Base-by-base conservation (phyloP, 331 rosid genomes). In the Rhamnella rubrinervis region DNA sequence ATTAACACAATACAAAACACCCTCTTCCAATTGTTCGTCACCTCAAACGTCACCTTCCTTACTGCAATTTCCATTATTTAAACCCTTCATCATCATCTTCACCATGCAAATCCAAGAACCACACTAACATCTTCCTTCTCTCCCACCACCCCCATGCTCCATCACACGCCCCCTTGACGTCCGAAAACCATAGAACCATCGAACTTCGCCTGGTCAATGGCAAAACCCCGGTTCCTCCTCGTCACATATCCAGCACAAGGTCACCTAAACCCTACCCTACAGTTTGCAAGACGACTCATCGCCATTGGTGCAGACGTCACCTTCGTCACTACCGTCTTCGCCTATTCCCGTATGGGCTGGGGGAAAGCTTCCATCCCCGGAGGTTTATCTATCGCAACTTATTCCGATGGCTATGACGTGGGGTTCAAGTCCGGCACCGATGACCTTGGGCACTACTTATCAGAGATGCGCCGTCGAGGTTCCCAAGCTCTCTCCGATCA, bases 331-430 rank as follows among this genome's bases (percentile, higher is more conserved):
- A 52, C 75, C 68, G 23, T 31, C 67, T 19, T 0, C 23, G 80
- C 60, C 63, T 61, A 21, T 50, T 38, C 59, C 44, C 55, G 49
- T 18, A 25, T 80, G 40, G 35, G 49, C 21, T 19, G 75, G 26
- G 35, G 16, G 51, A 49, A 61, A 2, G 67, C 19, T 6, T 18
- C 58, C 18, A 53, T 20, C n/a, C 58, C 82, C 51, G 55, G 44
- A 0, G 84, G 85, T 59, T 67, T 87, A 35, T 73, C 88, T 31
- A 65, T 68, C 37, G 81, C 80, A 55, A 17, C 81, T 6, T 81
- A 73, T 79, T 83, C 93, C 14, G 86, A 85, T 20, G 91, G 91
- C 50, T 73, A 28, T 25, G 93, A 85, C 63, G 76, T 77, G 3
- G 83, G 81, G 4, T 6, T 23, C 55, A 56, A 6, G 0, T 0